Evolutionary conservation across 306 rosid species (phyloP).

Genomic region (Sophora flavescens): DNA sequence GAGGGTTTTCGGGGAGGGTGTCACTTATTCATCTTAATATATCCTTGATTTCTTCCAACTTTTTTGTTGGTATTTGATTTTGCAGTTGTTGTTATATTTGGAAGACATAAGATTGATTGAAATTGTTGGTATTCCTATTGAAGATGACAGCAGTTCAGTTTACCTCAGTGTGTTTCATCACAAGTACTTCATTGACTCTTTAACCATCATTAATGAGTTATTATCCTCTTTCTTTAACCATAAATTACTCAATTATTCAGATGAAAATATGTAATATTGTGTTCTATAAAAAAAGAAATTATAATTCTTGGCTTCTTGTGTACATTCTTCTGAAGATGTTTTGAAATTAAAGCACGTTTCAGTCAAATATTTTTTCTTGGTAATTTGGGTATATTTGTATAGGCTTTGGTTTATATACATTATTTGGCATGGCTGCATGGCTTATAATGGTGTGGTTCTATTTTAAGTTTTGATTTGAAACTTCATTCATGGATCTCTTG

Average conservation of each 20-base stretch:
- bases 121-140: too few species aligned
- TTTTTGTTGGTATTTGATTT: too few species aligned
- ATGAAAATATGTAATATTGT: constrained; percentile 24
- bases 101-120: too few species aligned
- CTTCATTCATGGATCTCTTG: background rate
- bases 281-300: background rate
- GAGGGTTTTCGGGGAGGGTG: too few species aligned
- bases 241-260: background rate
- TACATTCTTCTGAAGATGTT: constrained; percentile 22
- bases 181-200: too few species aligned
- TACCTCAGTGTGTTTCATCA: too few species aligned
- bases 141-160: too few species aligned
- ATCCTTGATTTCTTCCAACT: too few species aligned
- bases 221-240: too few species aligned
- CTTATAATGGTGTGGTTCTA: constrained; percentile 27
- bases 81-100: too few species aligned
- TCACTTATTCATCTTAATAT: too few species aligned
- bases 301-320: constrained; percentile 17
- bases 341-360: constrained; percentile 14
- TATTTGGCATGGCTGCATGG: constrained; percentile 19
- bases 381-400: constrained; percentile 19
- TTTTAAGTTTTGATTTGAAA: constrained; percentile 15
- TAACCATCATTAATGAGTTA: too few species aligned
- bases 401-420: background rate
- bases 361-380: constrained; percentile 15